These are phyloP conservation scores for Teunomyces tritomae DNA, from an alignment of 805 yeast species.

Conservation along the genomic window DNA sequence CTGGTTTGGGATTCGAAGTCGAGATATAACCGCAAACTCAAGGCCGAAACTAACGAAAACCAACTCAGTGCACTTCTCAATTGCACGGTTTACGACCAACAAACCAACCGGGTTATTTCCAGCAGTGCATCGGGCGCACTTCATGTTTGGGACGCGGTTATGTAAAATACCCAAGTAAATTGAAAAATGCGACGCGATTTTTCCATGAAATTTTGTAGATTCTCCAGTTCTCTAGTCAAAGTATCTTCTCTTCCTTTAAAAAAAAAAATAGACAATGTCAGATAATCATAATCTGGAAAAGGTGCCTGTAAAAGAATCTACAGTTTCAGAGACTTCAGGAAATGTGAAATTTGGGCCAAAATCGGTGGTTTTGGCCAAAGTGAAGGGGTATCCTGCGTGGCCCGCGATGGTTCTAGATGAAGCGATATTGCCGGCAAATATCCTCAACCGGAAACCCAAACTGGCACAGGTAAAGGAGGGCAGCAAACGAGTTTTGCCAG, in stretches of 20 bases:
- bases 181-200: not conserved
- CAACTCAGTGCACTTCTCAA: not conserved
- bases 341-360: conserved; percentile 5
- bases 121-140: conserved; percentile 19
- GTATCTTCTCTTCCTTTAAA: not conserved
- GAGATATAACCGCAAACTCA: not conserved
- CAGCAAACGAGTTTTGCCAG: conserved; percentile 39
- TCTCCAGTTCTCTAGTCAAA: too few species aligned
- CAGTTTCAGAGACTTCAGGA: not conserved
- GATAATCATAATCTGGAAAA: not conserved
- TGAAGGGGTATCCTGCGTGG: conserved; percentile 89
- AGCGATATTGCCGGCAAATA: conserved; percentile 56
- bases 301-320: not conserved
- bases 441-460: conserved; percentile 51
- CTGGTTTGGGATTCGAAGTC: conserved; percentile 11
- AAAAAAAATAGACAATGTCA: not conserved
- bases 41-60: not conserved
- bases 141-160: conserved; percentile 23
- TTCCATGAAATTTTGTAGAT: not conserved
- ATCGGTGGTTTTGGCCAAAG: conserved; percentile 59
- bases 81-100: conserved; percentile 1
- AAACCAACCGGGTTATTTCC: conserved; percentile 14
- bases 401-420: conserved; percentile 78
- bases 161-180: conserved; percentile 1
- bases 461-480: conserved; percentile 5